phyloP scores from a whole-genome alignment of 2,329 filamentous ascomycete genomes.

The Aspergillus clavatus region DNA sequence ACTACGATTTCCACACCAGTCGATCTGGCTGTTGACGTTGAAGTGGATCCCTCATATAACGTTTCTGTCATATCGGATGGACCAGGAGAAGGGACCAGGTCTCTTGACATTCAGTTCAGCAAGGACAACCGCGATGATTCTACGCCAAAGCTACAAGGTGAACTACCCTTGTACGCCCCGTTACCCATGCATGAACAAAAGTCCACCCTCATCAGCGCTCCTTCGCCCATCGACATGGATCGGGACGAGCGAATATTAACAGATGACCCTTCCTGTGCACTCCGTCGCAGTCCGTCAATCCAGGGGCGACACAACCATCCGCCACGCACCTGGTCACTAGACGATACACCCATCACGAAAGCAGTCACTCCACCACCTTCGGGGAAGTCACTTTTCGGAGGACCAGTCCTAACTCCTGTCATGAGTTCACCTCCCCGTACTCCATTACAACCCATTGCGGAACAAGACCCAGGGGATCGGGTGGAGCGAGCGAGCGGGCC shows the following conservation, averaged over 20 bases:
- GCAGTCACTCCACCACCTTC: slow-evolving; percentile 24
- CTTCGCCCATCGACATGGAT: slow-evolving; percentile 21
- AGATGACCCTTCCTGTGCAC: slow-evolving; percentile 20
- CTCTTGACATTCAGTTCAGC: slow-evolving; percentile 7
- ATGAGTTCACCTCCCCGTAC: slow-evolving; percentile 34
- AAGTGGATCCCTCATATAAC: slow-evolving; percentile 15
- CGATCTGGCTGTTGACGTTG: slow-evolving; percentile 9
- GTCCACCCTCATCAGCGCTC: slow-evolving; percentile 44
- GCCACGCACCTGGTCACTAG: slow-evolving; percentile 26
- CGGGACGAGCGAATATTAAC: slow-evolving; percentile 6
- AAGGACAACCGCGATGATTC: slow-evolving; percentile 2
- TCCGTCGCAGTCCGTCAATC: slow-evolving; percentile 35
- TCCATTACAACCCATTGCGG: slow-evolving; percentile 50
- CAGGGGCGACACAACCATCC: slow-evolving; percentile 31
- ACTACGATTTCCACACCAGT: slow-evolving; percentile 5
- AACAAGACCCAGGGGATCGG: slow-evolving; percentile 39
- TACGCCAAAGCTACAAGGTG: slow-evolving; percentile 1
- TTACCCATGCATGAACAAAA: slow-evolving; percentile 37
- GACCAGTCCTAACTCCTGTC: slow-evolving; percentile 25
- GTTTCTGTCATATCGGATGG: slow-evolving; percentile 11
- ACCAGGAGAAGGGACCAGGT: slow-evolving; percentile 1
- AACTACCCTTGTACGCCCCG: slow-evolving; percentile 17
- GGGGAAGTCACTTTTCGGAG: slow-evolving; percentile 30
- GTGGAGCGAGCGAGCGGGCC: slow-evolving; percentile 35
- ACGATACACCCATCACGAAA: slow-evolving; percentile 19